Base-by-base conservation (phyloP, 2,329 filamentous ascomycete genomes). In the Arthrocladium fulminans region DNA sequence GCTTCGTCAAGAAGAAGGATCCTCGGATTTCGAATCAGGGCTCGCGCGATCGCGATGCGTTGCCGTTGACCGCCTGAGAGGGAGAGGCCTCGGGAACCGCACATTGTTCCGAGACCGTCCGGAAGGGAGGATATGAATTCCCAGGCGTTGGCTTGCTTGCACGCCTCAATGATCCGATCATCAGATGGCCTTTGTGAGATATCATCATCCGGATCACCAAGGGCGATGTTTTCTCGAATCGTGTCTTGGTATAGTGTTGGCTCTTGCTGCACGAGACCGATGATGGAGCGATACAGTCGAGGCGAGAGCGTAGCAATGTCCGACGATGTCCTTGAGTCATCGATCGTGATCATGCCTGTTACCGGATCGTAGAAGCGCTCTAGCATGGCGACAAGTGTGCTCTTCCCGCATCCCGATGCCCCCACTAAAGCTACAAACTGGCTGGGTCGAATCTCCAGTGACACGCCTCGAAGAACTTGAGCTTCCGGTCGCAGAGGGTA, bases 251-350 rank as follows among this genome's bases (percentile, higher is more conserved):
- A 88, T 0, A 89, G 72, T 0, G 80, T 81, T 7, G 85, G 75
- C 61, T 89, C 84, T 63, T 89, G 85, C 2, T 83, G 79, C 0
- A 89, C 85, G 0, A 89, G 73, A 1, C 83, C 82, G 10, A 88
- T 70, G 29, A 77, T 67, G 48, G 73, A 72, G 34, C 85, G 77
- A 61, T 87, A 87, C 15, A 73, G 66, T 51, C 73, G 73, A 0
- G 83, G 71, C 48, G 82, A 76, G 45, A 87, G 61, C 1, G 71
- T 61, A 1, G 68, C 63, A 37, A 88, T 78, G 56, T 83, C 73
- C 44, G 70, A 68, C n/a, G 32, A 25, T 7, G 12, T 39, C 17
- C 20, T 27, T 10, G 23, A 17, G 23, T 73, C 78, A 60, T 86
- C 81, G 60, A 80, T 76, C 0, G 81, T 68, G 47, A 92, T 81